These are phyloP conservation scores for Cardiospermum halicacabum DNA, from an alignment of 345 rosid species.

Conservation along the genomic window DNA sequence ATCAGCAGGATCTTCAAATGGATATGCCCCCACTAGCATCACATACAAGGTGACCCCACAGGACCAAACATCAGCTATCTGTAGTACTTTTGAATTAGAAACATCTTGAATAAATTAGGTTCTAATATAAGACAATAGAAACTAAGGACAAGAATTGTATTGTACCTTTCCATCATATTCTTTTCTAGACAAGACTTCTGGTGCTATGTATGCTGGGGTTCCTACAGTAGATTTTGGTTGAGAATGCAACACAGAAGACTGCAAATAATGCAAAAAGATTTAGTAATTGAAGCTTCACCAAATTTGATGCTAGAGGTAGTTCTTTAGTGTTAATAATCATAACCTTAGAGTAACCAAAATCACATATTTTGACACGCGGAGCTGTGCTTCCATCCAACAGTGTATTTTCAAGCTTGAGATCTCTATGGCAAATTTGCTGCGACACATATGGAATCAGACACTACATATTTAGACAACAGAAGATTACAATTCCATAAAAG, in stretches of 20 bases:
- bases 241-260: conserved; percentile 64
- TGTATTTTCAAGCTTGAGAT: conserved; percentile 74
- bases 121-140: too few species aligned
- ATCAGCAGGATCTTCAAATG: conserved; percentile 54
- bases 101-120: not conserved
- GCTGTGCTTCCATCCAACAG: conserved; percentile 58
- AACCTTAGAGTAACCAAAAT: conserved; percentile 66
- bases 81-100: conserved; percentile 13
- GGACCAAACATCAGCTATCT: conserved; percentile 65
- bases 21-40: conserved; percentile 61
- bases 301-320: not conserved
- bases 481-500: not conserved
- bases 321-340: not conserved
- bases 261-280: conserved; percentile 5
- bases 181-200: conserved; percentile 52
- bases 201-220: conserved; percentile 72
- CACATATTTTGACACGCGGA: conserved; percentile 66
- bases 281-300: not conserved
- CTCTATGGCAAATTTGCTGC: conserved; percentile 67
- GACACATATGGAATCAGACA: not conserved
- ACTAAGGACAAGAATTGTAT: not conserved
- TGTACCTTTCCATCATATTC: conserved; percentile 62
- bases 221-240: conserved; percentile 77
- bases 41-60: conserved; percentile 60
- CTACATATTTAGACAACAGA: not conserved